Evolutionary conservation across 2,329 filamentous ascomycete species (phyloP), one percentile per base, ranked within the genome.

Genomic region (Botrytis elliptica): DNA sequence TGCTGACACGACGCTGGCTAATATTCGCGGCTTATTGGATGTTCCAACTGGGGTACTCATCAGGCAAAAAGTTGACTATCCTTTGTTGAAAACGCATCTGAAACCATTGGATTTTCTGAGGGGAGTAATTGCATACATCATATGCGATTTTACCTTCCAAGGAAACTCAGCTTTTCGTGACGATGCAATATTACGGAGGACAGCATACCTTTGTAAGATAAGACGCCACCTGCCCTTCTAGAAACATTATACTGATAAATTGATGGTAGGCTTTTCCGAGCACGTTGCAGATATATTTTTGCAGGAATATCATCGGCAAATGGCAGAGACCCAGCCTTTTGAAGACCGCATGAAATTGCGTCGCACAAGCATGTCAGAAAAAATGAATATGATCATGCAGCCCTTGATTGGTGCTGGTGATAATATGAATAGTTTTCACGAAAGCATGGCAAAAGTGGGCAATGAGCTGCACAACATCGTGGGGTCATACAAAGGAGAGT

Each of bases 401-500:
- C 57, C 59, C 20, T 65, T 71, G 16, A 62, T 71, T 52, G 69
- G 52, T 40, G 59, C n/a, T 52, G n/a, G 52, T 55, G 14, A 57
- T 42, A 42, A 18, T 25, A 14, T 42, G 3, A 29, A 36, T 1
- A 46, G 29, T 16, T 20, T 71, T 14, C 59, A 71, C 10, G 8
- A 12, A 33, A 16, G 33, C 33, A 65, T 60, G 18, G 38, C 49
- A 22, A 29, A 64, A 20, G 33, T 68, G 14, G 33, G 38, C 16
- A 67, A 22, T n/a, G 52, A n/a, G 12, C 20, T 72, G 25, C 40
- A 65, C 9, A 42, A 36, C 3, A 55, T 38, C 6, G 18, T 29
- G 7, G 33, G 22, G 4, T 38, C 46, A 52, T 71, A 66, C 49
- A 36, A 38, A 38, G 60, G 70, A 16, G 22, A 7, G 1, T 66